Evolutionary conservation across 2,329 filamentous ascomycete genomes (phyloP).

Genomic region (Exophiala calicioides): DNA sequence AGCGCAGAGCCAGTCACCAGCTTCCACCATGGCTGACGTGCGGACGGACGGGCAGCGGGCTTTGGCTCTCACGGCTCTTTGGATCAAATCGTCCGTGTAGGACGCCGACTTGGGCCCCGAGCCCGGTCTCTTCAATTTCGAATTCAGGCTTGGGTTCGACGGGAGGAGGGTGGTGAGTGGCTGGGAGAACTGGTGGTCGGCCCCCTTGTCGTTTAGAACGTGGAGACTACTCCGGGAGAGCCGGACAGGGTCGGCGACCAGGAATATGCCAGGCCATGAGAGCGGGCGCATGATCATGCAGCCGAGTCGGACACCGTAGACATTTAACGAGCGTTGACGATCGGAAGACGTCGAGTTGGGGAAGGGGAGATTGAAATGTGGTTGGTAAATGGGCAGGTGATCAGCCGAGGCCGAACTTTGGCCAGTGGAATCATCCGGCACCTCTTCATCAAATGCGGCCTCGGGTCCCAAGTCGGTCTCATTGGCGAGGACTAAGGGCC

Average conservation of each 20-base stretch:
- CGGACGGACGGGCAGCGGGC: slow-evolving; percentile 15
- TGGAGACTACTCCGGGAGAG: neutral
- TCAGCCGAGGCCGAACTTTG: neutral
- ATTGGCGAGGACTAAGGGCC: slow-evolving; percentile 16
- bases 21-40: slow-evolving; percentile 19
- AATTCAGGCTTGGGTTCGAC: neutral
- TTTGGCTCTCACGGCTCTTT: slow-evolving; percentile 5
- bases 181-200: slow-evolving; percentile 11
- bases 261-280: slow-evolving; percentile 18
- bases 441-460: slow-evolving; percentile 17
- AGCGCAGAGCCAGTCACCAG: slow-evolving; percentile 22
- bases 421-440: neutral
- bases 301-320: slow-evolving; percentile 18
- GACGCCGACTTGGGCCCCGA: too few species aligned
- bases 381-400: slow-evolving; percentile 6
- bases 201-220: neutral
- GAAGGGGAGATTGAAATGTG: neutral
- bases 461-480: slow-evolving; percentile 13
- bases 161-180: slow-evolving; percentile 7
- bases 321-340: slow-evolving; percentile 4
- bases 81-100: slow-evolving; percentile 12
- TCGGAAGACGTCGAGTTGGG: neutral
- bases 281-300: slow-evolving; percentile 14
- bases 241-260: slow-evolving; percentile 17
- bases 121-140: neutral